Evolutionary conservation across 495 filamentous ascomycete species (phyloP).

Genomic region (Neurospora sp.): DNA sequence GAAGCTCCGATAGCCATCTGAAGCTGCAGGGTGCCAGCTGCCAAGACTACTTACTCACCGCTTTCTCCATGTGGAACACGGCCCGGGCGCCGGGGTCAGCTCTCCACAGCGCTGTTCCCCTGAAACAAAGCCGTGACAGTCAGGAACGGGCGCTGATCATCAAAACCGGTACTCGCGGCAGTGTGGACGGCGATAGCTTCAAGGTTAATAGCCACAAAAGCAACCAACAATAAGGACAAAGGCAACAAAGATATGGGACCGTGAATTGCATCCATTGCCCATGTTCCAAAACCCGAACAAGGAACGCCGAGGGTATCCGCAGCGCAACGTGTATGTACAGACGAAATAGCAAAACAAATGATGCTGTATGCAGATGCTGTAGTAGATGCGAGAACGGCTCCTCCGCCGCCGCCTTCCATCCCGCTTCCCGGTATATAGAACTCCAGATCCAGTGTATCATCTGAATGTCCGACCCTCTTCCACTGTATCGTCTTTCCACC

Average conservation of each 20-base stretch:
- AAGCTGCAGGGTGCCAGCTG: not conserved
- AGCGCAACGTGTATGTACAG: not conserved
- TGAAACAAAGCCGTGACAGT: not conserved
- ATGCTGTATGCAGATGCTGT: not conserved
- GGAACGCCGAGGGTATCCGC: not conserved
- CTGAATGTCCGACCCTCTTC: too few species aligned
- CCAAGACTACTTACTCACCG: not conserved
- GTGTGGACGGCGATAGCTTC: too few species aligned
- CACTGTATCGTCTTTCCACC: too few species aligned
- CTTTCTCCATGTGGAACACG: not conserved
- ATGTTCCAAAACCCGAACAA: not conserved
- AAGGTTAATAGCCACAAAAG: not conserved
- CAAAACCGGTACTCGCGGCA: too few species aligned
- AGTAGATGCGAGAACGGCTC: not conserved
- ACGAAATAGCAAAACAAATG: not conserved
- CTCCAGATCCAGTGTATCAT: not conserved
- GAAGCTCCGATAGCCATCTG: not conserved
- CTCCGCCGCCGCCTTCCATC: not conserved
- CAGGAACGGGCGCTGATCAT: too few species aligned
- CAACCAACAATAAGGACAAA: not conserved
- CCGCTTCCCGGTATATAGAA: not conserved
- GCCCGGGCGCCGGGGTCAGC: too few species aligned
- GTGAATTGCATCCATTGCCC: not conserved
- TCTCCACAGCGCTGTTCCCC: not conserved
- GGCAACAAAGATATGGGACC: not conserved